Percentiles rank a stretch among this genome's conserved stretches.
phyloP scores from a whole-genome alignment of 2,329 filamentous ascomycete genomes.

The Thelonectria blattea region DNA sequence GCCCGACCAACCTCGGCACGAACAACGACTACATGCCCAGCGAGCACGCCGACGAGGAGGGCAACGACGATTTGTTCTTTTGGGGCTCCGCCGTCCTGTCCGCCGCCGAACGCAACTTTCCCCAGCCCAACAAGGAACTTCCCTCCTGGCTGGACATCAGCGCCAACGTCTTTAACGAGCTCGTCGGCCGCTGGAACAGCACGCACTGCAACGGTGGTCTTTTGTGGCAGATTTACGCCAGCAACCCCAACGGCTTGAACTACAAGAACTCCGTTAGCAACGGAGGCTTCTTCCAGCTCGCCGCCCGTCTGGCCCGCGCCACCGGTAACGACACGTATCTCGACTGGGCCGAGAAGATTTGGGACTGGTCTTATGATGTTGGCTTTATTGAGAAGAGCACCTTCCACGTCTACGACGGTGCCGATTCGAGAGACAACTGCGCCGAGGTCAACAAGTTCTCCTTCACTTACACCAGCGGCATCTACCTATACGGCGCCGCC shows the following conservation, averaged over 20 bases:
- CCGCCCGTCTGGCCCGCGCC: constrained; percentile 74
- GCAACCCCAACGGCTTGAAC: constrained; percentile 74
- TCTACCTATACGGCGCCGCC: constrained; percentile 69
- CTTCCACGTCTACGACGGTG: constrained; percentile 68
- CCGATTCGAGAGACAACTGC: constrained; percentile 62
- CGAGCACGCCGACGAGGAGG: constrained; percentile 63
- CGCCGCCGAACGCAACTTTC: constrained; percentile 72
- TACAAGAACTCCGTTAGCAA: constrained; percentile 88
- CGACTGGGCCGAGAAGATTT: constrained; percentile 71
- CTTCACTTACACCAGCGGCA: constrained; percentile 71
- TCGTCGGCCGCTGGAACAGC: constrained; percentile 73
- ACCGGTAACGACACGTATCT: constrained; percentile 70
- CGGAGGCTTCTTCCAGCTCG: constrained; percentile 82
- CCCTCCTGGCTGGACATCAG: constrained; percentile 72
- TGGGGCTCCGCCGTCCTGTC: constrained; percentile 73
- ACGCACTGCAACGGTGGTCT: constrained; percentile 73
- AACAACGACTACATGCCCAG: constrained; percentile 66
- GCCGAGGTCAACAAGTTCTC: constrained; percentile 57
- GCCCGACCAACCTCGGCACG: constrained; percentile 60
- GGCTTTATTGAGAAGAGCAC: constrained; percentile 60
- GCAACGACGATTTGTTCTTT: constrained; percentile 78
- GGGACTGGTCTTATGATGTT: constrained; percentile 65
- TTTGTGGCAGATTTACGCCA: constrained; percentile 80
- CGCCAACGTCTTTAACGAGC: constrained; percentile 74
- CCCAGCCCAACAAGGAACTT: constrained; percentile 60